Conservation (phyloP, 2,329 filamentous ascomycete genomes). For the Ramularia endophylla region DNA sequence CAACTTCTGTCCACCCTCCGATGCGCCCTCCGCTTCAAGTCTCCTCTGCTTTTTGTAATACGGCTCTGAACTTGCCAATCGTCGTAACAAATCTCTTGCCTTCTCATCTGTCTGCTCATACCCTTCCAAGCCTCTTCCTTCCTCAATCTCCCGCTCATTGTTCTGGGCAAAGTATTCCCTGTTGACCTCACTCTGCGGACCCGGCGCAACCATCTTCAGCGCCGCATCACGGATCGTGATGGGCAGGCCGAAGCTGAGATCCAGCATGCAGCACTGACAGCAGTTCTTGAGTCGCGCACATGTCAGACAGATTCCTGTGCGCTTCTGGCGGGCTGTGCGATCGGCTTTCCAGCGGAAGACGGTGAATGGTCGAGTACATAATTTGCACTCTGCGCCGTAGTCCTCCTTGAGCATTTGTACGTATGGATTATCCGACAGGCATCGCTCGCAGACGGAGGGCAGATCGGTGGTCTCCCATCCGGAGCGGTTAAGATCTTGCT, state of each 20-base stretch:
- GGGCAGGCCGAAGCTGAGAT: constrained; percentile 89
- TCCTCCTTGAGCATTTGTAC: constrained; percentile 99
- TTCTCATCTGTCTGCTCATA: constrained; percentile 98
- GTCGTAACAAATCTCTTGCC: constrained; percentile 76
- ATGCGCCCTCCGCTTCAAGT: constrained; percentile 44
- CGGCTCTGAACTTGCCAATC: constrained; percentile 85
- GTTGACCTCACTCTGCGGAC: constrained; percentile 87
- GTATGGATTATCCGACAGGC: constrained; percentile 92
- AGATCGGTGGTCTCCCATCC: constrained; percentile 95
- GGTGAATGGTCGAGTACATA: constrained; percentile 91
- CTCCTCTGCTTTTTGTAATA: constrained; percentile 86
- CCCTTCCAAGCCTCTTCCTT: constrained; percentile 79
- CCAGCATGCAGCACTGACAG: constrained; percentile 98
- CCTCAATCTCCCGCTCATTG: constrained; percentile 91
- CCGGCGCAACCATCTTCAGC: constrained; percentile 94
- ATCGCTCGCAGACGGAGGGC: constrained; percentile 84
- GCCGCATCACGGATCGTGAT: constrained; percentile 94
- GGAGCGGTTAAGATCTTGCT: constrained; percentile 89
- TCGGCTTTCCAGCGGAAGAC: constrained; percentile 94
- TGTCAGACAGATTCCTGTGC: constrained; percentile 92
- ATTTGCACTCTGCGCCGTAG: constrained; percentile 64
- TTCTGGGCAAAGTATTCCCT: constrained; percentile 97
- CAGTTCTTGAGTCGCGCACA: constrained; percentile 98
- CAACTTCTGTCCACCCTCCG: constrained; percentile 36
- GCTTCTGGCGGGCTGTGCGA: constrained; percentile 83